Evolutionary conservation across 371 early-diverging fungal species (phyloP).

Genomic region (Mucor saturninus): DNA sequence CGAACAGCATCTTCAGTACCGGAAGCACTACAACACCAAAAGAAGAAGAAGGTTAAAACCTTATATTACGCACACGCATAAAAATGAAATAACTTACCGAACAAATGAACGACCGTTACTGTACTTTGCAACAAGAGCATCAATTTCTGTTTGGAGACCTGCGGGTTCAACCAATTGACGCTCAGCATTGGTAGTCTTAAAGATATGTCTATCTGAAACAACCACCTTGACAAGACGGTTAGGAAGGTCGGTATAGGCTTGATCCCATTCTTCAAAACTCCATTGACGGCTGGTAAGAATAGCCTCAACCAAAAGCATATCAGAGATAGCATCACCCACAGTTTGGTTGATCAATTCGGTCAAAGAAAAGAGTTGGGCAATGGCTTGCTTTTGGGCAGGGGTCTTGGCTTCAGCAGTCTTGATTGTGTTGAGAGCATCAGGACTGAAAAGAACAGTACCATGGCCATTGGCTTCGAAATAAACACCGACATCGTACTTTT

Average conservation of each 20-base stretch:
- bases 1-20: slow-evolving; percentile 99
- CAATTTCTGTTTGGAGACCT: slow-evolving; percentile 91
- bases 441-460: slow-evolving; percentile 97
- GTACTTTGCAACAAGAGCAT: slow-evolving; percentile 81
- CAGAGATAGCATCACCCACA: slow-evolving; percentile 99
- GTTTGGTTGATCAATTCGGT: slow-evolving; percentile 96
- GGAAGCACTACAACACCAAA: slow-evolving; percentile 75
- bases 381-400: slow-evolving; percentile 81
- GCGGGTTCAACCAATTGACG: slow-evolving; percentile 87
- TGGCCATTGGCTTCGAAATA: slow-evolving; percentile 99
- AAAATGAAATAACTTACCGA: slow-evolving; percentile 54
- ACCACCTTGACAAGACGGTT: slow-evolving; percentile 96
- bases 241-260: slow-evolving; percentile 93
- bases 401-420: slow-evolving; percentile 68
- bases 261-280: slow-evolving; percentile 88
- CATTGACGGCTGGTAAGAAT: slow-evolving; percentile 85
- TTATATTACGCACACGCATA: not conserved
- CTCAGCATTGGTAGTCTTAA: slow-evolving; percentile 96
- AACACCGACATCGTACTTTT: slow-evolving; percentile 97
- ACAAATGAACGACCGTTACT: slow-evolving; percentile 92
- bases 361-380: slow-evolving; percentile 78
- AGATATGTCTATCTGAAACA: slow-evolving; percentile 84
- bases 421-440: slow-evolving; percentile 79
- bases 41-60: not conserved
- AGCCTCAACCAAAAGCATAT: slow-evolving; percentile 95